A percentile compares a stretch with the other conserved stretches of the same genome.
These are phyloP conservation scores for Cytospora mali DNA, from an alignment of 2,329 filamentous ascomycete species.

Conservation along the genomic window DNA sequence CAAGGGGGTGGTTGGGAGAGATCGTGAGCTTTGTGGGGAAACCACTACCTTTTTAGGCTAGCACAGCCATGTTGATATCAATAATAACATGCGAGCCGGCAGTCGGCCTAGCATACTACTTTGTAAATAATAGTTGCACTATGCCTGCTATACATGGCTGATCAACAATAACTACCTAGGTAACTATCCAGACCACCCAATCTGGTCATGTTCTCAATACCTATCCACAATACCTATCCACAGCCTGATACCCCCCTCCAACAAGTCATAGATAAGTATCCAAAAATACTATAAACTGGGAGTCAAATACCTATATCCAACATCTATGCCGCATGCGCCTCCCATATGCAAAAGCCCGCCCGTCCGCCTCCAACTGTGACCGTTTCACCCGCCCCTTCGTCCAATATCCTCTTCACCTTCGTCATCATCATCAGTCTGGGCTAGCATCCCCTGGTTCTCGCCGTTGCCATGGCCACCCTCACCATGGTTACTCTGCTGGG, in stretches of 20 bases:
- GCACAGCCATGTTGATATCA: background rate
- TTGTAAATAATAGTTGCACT: no score
- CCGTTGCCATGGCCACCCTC: background rate
- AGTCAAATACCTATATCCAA: background rate
- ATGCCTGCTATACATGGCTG: no score
- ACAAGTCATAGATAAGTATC: no score
- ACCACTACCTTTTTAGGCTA: background rate
- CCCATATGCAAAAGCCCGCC: constrained; percentile 4
- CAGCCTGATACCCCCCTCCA: no score
- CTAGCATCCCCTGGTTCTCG: constrained; percentile 27
- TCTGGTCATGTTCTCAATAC: no score
- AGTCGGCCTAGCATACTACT: background rate
- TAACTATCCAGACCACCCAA: no score
- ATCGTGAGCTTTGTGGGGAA: background rate
- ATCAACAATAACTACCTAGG: no score
- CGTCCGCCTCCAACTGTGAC: background rate
- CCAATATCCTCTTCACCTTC: background rate
- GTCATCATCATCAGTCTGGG: constrained; percentile 30
- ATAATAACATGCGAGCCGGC: background rate
- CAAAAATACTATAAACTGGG: no score
- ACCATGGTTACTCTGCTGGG: constrained; percentile 4
- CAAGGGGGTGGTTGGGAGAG: no score
- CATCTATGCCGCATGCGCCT: constrained; percentile 1
- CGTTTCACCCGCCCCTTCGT: background rate
- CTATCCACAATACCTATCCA: no score